Base-by-base conservation (phyloP, 2,329 filamentous ascomycete genomes). In the Apiospora hydei region DNA sequence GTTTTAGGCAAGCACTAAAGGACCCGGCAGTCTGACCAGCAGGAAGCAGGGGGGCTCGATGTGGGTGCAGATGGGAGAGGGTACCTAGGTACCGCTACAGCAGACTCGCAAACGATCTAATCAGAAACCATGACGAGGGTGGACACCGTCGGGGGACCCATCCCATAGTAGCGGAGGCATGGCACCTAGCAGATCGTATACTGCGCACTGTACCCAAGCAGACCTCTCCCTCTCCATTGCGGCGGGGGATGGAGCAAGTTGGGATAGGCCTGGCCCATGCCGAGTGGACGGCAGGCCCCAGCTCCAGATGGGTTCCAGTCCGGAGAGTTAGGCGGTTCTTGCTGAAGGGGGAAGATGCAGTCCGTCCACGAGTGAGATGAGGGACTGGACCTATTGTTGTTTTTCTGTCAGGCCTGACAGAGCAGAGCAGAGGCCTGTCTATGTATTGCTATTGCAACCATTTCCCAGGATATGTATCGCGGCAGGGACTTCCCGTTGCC, bases 1-100 rank as follows among this genome's bases (percentile, higher is more conserved):
- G 44, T 69, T 46, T 49, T 69, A 49, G 67, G 67, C 44, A 69
- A 69, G 67, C 67, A 46, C 67, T 69, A 69, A 69, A 69, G 67
- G 67, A 69, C 67, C 67, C 67, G 67, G 44, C 67, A 69, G 67
- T 69, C 67, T 69, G 67, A 69, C 67, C 67, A 69, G 67, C 66
- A 67, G 26, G 34, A 46, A 49, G 57, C 57, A 64, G 44, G 44
- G 67, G 67, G 26, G 18, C 21, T 49, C 18, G 67, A 46, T 47
- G 67, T 69, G 57, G 57, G 14, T 64, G 57, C 34, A 41, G 57
- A 64, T 64, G 57, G 18, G 11, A 24, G 14, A 57, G 30, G 18
- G 57, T 64, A 64, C 57, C 18, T 64, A n/a, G 18, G 57, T n/a
- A 41, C 57, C 38, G 57, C 41, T 64, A 64, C 57, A 64, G 41